Percentiles rank a stretch among this genome's conserved stretches.
Conservation (phyloP, 257 asterid genomes). For the Gentiana straminea region DNA sequence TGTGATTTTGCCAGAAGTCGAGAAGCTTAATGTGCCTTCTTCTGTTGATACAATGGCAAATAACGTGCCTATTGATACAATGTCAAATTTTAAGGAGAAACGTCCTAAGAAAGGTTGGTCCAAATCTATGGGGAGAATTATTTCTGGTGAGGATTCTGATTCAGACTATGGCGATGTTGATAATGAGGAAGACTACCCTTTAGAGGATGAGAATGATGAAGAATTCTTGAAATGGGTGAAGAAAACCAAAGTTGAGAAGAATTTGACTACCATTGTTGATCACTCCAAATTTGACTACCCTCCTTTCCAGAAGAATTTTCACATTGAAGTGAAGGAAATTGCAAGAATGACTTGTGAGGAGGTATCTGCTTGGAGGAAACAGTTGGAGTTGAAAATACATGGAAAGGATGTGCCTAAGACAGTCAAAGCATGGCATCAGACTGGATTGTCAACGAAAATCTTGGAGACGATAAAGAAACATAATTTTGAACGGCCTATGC, state of each 20-base stretch:
- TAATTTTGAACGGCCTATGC: conserved; percentile 64
- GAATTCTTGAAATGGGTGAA: conserved; percentile 79
- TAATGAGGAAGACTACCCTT: conserved; percentile 41
- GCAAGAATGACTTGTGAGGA: conserved; percentile 65
- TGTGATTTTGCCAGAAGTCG: conserved; percentile 5
- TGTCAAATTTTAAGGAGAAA: conserved; percentile 10
- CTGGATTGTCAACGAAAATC: conserved; percentile 67
- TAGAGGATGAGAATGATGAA: conserved; percentile 80
- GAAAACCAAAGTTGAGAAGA: conserved; percentile 82
- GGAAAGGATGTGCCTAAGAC: conserved; percentile 91
- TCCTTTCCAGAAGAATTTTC: conserved; percentile 61
- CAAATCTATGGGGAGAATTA: conserved; percentile 59
- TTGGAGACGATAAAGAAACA: conserved; percentile 62
- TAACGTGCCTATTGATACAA: background rate
- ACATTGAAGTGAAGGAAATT: conserved; percentile 73
- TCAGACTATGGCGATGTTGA: conserved; percentile 50
- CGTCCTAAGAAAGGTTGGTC: conserved; percentile 21
- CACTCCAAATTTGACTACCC: conserved; percentile 73
- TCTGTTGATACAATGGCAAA: too few relatives aligned
- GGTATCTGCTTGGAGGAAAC: conserved; percentile 54
- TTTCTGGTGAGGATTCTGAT: conserved; percentile 74
- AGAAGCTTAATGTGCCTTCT: too few relatives aligned
- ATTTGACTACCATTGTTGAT: conserved; percentile 65
- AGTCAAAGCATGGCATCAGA: conserved; percentile 71
- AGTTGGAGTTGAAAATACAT: conserved; percentile 65